Evolutionary conservation across 208 protist genomes (phyloP).

Genomic region (Novymonas esmeraldas): DNA sequence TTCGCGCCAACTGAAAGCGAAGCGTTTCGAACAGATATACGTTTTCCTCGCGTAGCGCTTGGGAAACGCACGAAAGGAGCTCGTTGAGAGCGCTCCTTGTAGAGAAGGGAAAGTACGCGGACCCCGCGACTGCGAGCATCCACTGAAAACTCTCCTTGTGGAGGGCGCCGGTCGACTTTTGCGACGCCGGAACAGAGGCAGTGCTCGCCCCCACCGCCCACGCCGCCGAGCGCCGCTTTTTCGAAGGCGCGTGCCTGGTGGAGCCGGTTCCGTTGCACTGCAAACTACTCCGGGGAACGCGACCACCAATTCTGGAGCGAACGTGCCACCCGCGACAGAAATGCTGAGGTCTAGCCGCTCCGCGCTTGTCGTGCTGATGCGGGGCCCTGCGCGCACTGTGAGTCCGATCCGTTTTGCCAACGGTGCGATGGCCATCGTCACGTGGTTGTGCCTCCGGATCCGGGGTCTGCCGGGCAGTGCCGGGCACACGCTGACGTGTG

Average conservation of each 20-base stretch:
- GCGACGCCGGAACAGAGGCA: slow-evolving; percentile 29
- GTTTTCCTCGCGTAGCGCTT: no score
- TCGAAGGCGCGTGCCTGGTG: slow-evolving; percentile 7
- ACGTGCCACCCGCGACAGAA: no score
- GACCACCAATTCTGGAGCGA: no score
- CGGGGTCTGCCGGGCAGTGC: slow-evolving; percentile 6
- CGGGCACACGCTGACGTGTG: slow-evolving; percentile 29
- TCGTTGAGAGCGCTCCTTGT: slow-evolving; percentile 15
- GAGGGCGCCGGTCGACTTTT: slow-evolving; percentile 30
- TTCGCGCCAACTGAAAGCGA: no score
- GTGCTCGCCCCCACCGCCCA: slow-evolving; percentile 25
- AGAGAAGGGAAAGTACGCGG: slow-evolving; percentile 25
- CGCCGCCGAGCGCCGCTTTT: slow-evolving; percentile 20
- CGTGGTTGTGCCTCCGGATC: slow-evolving; percentile 29
- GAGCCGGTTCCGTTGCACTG: slow-evolving; percentile 8
- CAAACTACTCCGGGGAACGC: no score
- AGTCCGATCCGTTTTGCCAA: slow-evolving; percentile 24
- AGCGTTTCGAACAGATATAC: no score
- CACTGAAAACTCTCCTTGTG: slow-evolving; percentile 26
- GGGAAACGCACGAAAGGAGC: not conserved
- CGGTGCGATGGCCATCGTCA: slow-evolving; percentile 17
- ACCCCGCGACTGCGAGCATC: slow-evolving; percentile 16
- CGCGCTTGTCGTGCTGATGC: no score
- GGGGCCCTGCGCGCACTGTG: slow-evolving; percentile 13
- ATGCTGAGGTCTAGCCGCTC: no score